A percentile compares a stretch with the other conserved stretches of the same genome.
These are phyloP conservation scores for Neurospora crassa DNA, from an alignment of 2,329 filamentous ascomycete genomes.

Conservation along the genomic window DNA sequence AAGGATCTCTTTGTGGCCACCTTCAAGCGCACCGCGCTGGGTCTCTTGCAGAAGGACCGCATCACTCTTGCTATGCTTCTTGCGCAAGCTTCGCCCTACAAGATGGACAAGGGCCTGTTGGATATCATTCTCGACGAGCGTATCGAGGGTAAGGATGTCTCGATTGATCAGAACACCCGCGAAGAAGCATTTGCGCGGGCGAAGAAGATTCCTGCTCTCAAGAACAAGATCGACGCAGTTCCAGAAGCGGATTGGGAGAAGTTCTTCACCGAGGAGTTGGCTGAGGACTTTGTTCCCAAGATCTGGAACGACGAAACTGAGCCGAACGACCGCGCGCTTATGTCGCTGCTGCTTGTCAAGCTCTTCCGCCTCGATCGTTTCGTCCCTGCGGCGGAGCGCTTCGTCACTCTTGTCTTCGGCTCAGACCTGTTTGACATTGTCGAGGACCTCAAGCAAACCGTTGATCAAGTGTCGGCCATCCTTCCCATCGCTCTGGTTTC, in stretches of 20 bases:
- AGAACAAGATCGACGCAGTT: slow-evolving; percentile 57
- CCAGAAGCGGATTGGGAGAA: slow-evolving; percentile 60
- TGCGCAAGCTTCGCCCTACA: slow-evolving; percentile 89
- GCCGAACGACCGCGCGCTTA: slow-evolving; percentile 64
- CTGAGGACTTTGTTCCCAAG: slow-evolving; percentile 71
- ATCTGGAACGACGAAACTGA: slow-evolving; percentile 59
- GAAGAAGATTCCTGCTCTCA: slow-evolving; percentile 62
- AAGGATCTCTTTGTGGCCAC: slow-evolving; percentile 84
- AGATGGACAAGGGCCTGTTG: slow-evolving; percentile 85
- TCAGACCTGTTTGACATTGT: slow-evolving; percentile 70
- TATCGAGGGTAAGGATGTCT: slow-evolving; percentile 69
- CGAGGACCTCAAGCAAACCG: slow-evolving; percentile 77
- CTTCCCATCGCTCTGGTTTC: slow-evolving; percentile 88
- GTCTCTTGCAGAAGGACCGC: slow-evolving; percentile 85
- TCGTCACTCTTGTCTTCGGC: slow-evolving; percentile 80
- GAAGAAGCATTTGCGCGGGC: slow-evolving; percentile 62
- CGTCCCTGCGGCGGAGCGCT: slow-evolving; percentile 85
- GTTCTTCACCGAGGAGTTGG: slow-evolving; percentile 79
- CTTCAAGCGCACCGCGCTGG: slow-evolving; percentile 88
- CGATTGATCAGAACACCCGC: slow-evolving; percentile 52
- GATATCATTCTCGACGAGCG: slow-evolving; percentile 76
- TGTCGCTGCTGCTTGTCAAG: slow-evolving; percentile 84
- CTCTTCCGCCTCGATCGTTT: slow-evolving; percentile 93
- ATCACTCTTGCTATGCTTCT: slow-evolving; percentile 92
- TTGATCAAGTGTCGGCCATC: slow-evolving; percentile 72